These are phyloP conservation scores for Chalaropsis thielavioides DNA, from an alignment of 2,329 filamentous ascomycete species.

Conservation along the genomic window DNA sequence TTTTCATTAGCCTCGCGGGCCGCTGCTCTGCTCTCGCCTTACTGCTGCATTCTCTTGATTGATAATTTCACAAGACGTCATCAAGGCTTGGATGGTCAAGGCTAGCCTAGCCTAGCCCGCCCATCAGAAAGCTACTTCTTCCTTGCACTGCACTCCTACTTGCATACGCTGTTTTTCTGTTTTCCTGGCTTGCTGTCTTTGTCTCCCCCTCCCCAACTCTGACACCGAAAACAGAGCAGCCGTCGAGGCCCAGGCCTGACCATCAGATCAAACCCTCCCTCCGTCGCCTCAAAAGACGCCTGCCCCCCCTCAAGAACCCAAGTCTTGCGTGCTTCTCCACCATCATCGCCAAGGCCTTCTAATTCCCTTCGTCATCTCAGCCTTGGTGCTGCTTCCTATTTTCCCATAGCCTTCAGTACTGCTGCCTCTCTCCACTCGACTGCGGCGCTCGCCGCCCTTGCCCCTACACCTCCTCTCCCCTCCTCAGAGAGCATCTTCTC, in stretches of 20 bases:
- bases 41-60: neutral
- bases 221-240: too few relatives aligned
- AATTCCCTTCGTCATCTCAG: too few relatives aligned
- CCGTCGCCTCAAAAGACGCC: too few relatives aligned
- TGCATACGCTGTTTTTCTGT: neutral
- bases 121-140: neutral
- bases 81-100: neutral
- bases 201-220: too few relatives aligned
- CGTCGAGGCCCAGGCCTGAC: too few relatives aligned
- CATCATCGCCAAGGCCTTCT: too few relatives aligned
- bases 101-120: slow-evolving; percentile 1
- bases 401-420: neutral
- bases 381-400: neutral
- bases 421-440: neutral
- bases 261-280: too few relatives aligned
- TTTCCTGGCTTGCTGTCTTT: too few relatives aligned
- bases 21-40: neutral
- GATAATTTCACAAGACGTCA: slow-evolving; percentile 3
- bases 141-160: neutral
- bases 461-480: neutral
- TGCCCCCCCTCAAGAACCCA: too few relatives aligned
- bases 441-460: neutral
- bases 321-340: too few relatives aligned
- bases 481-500: neutral
- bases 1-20: slow-evolving; percentile 16